Conservation (phyloP, 2,329 filamentous ascomycete genomes). For the Emydomyces testavorans region DNA sequence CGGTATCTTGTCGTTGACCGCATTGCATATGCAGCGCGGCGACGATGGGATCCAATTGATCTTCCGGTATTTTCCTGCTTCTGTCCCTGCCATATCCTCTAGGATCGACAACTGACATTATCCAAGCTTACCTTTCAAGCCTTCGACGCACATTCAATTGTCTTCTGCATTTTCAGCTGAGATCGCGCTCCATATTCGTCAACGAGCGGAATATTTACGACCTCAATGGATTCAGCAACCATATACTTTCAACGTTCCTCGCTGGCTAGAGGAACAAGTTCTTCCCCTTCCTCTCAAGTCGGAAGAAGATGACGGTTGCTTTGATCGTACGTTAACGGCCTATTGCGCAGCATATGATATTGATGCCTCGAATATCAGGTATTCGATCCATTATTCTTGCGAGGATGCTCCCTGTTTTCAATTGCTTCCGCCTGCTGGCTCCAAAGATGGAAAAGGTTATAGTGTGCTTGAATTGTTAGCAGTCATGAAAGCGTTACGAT, state of each 20-base stretch:
- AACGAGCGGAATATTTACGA: conserved; percentile 51
- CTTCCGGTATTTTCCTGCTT: conserved; percentile 39
- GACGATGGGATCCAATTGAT: conserved; percentile 58
- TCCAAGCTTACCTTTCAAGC: conserved; percentile 43
- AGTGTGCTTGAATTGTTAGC: conserved; percentile 53
- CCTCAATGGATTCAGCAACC: conserved; percentile 55
- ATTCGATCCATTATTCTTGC: conserved; percentile 48
- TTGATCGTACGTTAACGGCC: conserved; percentile 56
- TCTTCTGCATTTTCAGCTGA: conserved; percentile 54
- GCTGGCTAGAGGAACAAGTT: conserved; percentile 40
- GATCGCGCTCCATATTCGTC: conserved; percentile 51
- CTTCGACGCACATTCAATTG: conserved; percentile 46
- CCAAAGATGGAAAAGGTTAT: conserved; percentile 42
- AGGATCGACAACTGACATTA: not conserved
- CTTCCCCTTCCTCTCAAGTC: conserved; percentile 37
- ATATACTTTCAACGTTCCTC: conserved; percentile 51
- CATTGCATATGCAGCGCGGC: conserved; percentile 47
- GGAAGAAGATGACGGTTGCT: conserved; percentile 49
- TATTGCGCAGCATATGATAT: conserved; percentile 60
- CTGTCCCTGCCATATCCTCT: not conserved
- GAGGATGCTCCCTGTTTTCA: conserved; percentile 59
- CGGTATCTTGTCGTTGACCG: conserved; percentile 52
- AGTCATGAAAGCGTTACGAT: conserved; percentile 56
- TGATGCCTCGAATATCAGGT: conserved; percentile 55
- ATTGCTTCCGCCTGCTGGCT: conserved; percentile 46